phyloP scores from a whole-genome alignment of 2,329 filamentous ascomycete species.

The Fusarium musae region DNA sequence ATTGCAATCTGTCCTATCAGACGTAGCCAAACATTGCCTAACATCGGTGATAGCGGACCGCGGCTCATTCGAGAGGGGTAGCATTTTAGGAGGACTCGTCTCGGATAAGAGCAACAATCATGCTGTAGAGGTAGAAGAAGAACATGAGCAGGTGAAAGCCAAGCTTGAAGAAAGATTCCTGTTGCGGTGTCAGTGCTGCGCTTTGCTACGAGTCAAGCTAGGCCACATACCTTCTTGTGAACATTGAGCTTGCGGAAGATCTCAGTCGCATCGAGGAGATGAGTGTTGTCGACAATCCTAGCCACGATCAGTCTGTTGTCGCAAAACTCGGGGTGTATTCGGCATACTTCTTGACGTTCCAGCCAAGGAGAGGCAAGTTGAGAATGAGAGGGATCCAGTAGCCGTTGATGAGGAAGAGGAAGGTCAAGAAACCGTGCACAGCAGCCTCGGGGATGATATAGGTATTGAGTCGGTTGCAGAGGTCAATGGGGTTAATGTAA shows the following conservation, averaged over 20 bases:
- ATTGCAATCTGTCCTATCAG: conserved; percentile 19
- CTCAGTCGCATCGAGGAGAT: conserved; percentile 96
- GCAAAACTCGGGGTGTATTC: neutral
- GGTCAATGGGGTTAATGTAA: conserved; percentile 99
- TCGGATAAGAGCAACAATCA: conserved; percentile 95
- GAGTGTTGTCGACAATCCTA: conserved; percentile 96
- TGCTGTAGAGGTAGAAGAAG: conserved; percentile 99
- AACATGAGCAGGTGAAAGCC: conserved; percentile 99
- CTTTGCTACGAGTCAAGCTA: neutral
- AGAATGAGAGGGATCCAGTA: conserved; percentile 96
- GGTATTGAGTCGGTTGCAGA: conserved; percentile 99
- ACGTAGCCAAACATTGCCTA: conserved; percentile 15
- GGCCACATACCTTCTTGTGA: conserved; percentile 85
- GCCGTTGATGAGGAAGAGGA: conserved; percentile 97
- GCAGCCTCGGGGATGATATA: conserved; percentile 99
- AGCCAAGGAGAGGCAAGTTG: conserved; percentile 90
- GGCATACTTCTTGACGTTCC: conserved; percentile 97
- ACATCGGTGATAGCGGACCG: conserved; percentile 19
- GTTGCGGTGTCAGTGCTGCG: conserved; percentile 41
- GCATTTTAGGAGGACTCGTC: conserved; percentile 83
- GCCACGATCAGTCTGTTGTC: conserved; percentile 34
- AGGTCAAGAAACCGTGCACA: conserved; percentile 94
- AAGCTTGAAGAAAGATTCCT: conserved; percentile 99
- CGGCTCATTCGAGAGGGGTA: conserved; percentile 22
- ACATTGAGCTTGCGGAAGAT: conserved; percentile 99